Conservation (phyloP, 139 green algal genomes). For the Chlamydomonas incerta region DNA sequence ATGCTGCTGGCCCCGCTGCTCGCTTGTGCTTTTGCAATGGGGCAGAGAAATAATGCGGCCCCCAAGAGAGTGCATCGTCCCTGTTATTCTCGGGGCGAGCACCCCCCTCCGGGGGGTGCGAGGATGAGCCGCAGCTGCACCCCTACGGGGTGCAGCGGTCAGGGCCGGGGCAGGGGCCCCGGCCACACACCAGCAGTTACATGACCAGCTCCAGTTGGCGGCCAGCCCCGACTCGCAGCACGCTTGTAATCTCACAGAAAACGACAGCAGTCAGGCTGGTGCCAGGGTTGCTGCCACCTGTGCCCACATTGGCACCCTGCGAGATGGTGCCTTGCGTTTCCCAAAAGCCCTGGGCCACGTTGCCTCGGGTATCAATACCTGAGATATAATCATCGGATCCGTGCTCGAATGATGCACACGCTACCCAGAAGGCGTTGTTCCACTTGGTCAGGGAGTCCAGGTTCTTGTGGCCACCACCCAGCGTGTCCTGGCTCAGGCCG, state of each 20-base stretch:
- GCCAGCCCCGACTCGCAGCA: background rate
- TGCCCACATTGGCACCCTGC: background rate
- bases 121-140: no score
- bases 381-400: background rate
- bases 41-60: background rate
- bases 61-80: no score
- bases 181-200: background rate
- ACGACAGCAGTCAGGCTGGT: background rate
- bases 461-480: background rate
- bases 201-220: background rate
- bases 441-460: background rate
- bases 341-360: background rate
- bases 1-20: background rate
- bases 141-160: no score
- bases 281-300: background rate
- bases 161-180: no score
- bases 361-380: background rate
- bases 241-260: background rate
- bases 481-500: background rate
- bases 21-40: background rate
- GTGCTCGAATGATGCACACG: background rate
- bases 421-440: background rate
- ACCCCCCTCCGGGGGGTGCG: no score
- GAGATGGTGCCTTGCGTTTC: background rate
- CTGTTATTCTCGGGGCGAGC: no score